A percentile compares a stretch with the other conserved stretches of the same genome.
Evolutionary conservation across 2,329 filamentous ascomycete genomes (phyloP).

Genomic region (Rugonectria rugulosa): DNA sequence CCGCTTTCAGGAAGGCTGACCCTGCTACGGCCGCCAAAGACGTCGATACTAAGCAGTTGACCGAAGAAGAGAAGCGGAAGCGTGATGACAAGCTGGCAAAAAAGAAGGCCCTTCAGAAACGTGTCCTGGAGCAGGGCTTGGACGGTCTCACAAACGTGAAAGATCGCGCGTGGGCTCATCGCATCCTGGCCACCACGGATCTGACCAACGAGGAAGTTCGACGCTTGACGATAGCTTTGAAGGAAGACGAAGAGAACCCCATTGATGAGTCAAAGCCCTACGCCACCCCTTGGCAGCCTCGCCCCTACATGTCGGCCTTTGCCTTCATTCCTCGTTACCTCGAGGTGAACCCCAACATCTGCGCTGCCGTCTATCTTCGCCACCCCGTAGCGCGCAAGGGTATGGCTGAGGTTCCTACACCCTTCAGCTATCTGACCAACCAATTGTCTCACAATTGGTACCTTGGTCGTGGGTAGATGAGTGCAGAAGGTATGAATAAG

Average conservation of each 20-base stretch:
- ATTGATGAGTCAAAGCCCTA: slow-evolving; percentile 83
- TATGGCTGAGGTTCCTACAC: slow-evolving; percentile 82
- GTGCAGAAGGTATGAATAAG: slow-evolving; percentile 2
- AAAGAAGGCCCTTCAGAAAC: slow-evolving; percentile 39
- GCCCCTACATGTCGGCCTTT: slow-evolving; percentile 88
- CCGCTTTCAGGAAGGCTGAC: slow-evolving; percentile 42
- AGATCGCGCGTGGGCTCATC: slow-evolving; percentile 41
- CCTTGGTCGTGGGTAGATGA: slow-evolving; percentile 73
- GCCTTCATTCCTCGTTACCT: slow-evolving; percentile 95
- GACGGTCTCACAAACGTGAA: slow-evolving; percentile 45
- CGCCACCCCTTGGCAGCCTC: slow-evolving; percentile 86
- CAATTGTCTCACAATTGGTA: slow-evolving; percentile 96
- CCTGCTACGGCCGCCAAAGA: slow-evolving; percentile 21
- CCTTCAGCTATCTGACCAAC: slow-evolving; percentile 73
- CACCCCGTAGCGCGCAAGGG: slow-evolving; percentile 91
- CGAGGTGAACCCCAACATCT: slow-evolving; percentile 97
- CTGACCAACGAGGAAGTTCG: slow-evolving; percentile 59
- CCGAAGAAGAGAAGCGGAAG: slow-evolving; percentile 22
- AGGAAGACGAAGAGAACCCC: slow-evolving; percentile 75
- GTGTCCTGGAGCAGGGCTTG: slow-evolving; percentile 45
- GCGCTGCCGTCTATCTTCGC: slow-evolving; percentile 91
- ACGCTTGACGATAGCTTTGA: slow-evolving; percentile 64
- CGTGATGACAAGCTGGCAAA: slow-evolving; percentile 31
- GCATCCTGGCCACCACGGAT: slow-evolving; percentile 44
- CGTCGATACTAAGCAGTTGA: slow-evolving; percentile 23